Percentiles rank a stretch among this genome's conserved stretches.
Evolutionary conservation across 1,284 basidiomycete genomes (phyloP).

Genomic region (Ganoderma lingzhi): DNA sequence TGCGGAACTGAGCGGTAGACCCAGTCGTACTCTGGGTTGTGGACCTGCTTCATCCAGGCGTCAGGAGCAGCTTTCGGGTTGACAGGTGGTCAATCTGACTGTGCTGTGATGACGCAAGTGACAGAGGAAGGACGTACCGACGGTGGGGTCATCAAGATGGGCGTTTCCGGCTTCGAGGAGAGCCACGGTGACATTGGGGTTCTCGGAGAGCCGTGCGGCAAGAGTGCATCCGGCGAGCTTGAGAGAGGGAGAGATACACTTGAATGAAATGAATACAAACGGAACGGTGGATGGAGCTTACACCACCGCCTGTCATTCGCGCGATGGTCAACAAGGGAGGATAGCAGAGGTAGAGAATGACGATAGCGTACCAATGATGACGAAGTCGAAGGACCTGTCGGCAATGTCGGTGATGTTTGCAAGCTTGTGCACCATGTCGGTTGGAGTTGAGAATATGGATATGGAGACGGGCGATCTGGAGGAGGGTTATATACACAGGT

Average conservation of each 20-base stretch:
- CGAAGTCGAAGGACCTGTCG: constrained; percentile 20
- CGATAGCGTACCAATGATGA: constrained; percentile 16
- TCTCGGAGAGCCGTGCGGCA: constrained; percentile 26
- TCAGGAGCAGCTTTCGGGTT: constrained; percentile 14
- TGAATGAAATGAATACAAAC: not conserved
- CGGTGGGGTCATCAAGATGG: constrained; percentile 27
- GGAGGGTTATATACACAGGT: not conserved
- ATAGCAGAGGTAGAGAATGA: not conserved
- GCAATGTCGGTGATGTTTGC: constrained; percentile 15
- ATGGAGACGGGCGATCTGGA: not conserved
- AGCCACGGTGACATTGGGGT: constrained; percentile 25
- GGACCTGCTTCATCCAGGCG: constrained; percentile 25
- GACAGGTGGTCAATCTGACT: not conserved
- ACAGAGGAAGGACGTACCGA: constrained; percentile 19
- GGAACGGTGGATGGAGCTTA: not conserved
- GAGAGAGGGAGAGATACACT: too few relatives aligned
- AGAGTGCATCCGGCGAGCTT: constrained; percentile 23
- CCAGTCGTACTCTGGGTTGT: constrained; percentile 32
- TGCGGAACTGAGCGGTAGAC: constrained; percentile 26
- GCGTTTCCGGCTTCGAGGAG: constrained; percentile 32
- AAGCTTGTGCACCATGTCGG: constrained; percentile 11
- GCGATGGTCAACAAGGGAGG: not conserved
- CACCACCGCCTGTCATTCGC: not conserved
- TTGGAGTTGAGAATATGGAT: not conserved
- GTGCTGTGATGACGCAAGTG: not conserved